Conservation (phyloP, 2,329 filamentous ascomycete genomes). For the Exophiala sp. region DNA sequence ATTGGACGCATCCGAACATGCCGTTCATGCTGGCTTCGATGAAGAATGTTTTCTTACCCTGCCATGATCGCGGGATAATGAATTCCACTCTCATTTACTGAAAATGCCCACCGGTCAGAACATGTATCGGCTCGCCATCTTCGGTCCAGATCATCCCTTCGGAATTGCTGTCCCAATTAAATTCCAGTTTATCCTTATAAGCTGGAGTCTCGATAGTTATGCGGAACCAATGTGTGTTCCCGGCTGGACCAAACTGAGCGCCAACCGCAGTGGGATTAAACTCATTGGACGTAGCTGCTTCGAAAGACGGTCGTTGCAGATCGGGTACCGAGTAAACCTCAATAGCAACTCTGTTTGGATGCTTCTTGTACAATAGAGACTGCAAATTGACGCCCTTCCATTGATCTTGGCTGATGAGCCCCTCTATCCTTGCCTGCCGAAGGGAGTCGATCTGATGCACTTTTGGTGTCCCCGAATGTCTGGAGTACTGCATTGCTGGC, state of each 20-base stretch:
- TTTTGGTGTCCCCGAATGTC: no score
- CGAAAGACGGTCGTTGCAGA: slow-evolving; percentile 75
- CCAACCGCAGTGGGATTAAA: slow-evolving; percentile 75
- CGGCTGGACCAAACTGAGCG: slow-evolving; percentile 81
- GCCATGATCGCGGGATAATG: slow-evolving; percentile 76
- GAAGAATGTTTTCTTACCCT: slow-evolving; percentile 82
- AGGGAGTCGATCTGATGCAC: no score
- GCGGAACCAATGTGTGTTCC: slow-evolving; percentile 97
- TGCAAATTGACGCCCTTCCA: no score
- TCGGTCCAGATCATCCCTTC: slow-evolving; percentile 90
- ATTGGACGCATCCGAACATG: slow-evolving; percentile 85
- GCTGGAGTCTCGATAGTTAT: slow-evolving; percentile 73
- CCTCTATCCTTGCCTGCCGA: no score
- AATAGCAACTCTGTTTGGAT: slow-evolving; percentile 40
- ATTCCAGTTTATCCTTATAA: slow-evolving; percentile 76
- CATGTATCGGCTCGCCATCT: slow-evolving; percentile 81
- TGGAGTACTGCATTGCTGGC: no score
- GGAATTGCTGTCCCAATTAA: slow-evolving; percentile 92
- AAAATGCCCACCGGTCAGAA: slow-evolving; percentile 86
- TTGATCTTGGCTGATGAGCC: no score
- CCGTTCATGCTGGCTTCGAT: slow-evolving; percentile 97
- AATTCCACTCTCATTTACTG: slow-evolving; percentile 80
- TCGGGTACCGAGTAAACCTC: slow-evolving; percentile 80
- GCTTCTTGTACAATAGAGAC: no score
- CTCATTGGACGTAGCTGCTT: slow-evolving; percentile 70